Evolutionary conservation across 2,329 filamentous ascomycete species (phyloP).

Genomic region (Dactylella cylindrospora): DNA sequence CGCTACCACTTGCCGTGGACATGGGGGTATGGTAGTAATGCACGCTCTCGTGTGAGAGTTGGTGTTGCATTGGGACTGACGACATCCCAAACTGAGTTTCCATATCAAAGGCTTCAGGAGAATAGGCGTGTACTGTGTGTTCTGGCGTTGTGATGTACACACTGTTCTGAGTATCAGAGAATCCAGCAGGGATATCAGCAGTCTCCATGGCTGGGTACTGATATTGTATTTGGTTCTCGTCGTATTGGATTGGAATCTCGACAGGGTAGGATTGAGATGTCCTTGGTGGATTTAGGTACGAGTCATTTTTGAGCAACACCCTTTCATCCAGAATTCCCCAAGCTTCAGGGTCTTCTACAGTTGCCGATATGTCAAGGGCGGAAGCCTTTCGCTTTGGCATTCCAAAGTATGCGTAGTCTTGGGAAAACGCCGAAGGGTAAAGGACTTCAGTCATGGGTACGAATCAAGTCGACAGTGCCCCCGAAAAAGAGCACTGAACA

Average conservation of each 20-base stretch:
- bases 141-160: conserved; percentile 33
- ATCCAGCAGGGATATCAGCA: conserved; percentile 20
- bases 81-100: conserved; percentile 12
- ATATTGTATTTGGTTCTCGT: conserved; percentile 3
- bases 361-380: conserved; percentile 6
- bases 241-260: conserved; percentile 9
- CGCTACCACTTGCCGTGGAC: conserved; percentile 18
- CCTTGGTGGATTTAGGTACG: conserved; percentile 31
- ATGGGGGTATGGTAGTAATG: conserved; percentile 33
- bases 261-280: conserved; percentile 24
- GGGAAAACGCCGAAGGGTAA: conserved; percentile 35
- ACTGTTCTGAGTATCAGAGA: conserved; percentile 1
- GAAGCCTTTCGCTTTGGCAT: conserved; percentile 41
- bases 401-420: conserved; percentile 41
- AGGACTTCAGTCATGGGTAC: conserved; percentile 32
- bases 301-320: conserved; percentile 14
- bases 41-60: conserved; percentile 36
- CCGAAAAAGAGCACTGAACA: conserved; percentile 17
- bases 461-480: conserved; percentile 11
- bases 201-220: conserved; percentile 25
- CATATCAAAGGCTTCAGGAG: conserved; percentile 20
- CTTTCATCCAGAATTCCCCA: conserved; percentile 35
- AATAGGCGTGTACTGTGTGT: conserved; percentile 26
- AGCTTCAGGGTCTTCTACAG: conserved; percentile 14
- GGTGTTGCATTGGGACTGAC: conserved; percentile 40